Percentiles rank a stretch among this genome's conserved stretches.
phyloP scores from a whole-genome alignment of 2,329 filamentous ascomycete genomes.

The Fusarium sp. region DNA sequence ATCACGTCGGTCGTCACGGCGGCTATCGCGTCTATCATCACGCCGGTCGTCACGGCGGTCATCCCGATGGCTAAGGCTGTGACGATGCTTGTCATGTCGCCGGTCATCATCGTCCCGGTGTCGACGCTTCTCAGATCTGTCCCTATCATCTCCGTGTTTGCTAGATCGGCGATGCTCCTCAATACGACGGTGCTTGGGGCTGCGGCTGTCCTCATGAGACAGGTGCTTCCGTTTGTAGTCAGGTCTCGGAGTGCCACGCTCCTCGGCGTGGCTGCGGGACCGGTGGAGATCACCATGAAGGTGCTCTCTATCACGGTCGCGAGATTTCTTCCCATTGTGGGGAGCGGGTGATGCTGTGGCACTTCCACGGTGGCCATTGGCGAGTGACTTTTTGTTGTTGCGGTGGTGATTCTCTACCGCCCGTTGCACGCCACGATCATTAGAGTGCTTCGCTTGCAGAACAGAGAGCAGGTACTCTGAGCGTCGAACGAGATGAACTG shows the following conservation, averaged over 20 bases:
- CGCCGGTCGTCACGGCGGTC: slow-evolving; percentile 42
- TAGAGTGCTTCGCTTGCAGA: slow-evolving; percentile 85
- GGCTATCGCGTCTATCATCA: slow-evolving; percentile 39
- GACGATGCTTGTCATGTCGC: slow-evolving; percentile 44
- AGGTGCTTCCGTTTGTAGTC: slow-evolving; percentile 75
- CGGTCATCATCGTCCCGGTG: slow-evolving; percentile 47
- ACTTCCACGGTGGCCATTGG: slow-evolving; percentile 74
- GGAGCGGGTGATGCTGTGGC: slow-evolving; percentile 82
- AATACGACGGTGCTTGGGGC: slow-evolving; percentile 60
- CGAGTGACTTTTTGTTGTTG: slow-evolving; percentile 85
- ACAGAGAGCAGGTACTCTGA: slow-evolving; percentile 97
- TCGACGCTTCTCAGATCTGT: slow-evolving; percentile 51
- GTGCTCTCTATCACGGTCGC: slow-evolving; percentile 65
- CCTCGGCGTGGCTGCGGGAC: slow-evolving; percentile 66
- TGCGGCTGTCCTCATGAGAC: slow-evolving; percentile 61
- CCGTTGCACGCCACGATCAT: slow-evolving; percentile 81
- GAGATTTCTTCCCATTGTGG: slow-evolving; percentile 60
- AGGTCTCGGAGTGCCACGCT: slow-evolving; percentile 65
- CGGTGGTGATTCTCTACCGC: slow-evolving; percentile 94
- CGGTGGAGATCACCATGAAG: slow-evolving; percentile 65
- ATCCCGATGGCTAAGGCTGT: slow-evolving; percentile 39
- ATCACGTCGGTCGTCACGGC: slow-evolving; percentile 44
- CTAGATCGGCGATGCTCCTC: slow-evolving; percentile 59
- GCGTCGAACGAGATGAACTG: slow-evolving; percentile 94
- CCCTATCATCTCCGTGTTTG: slow-evolving; percentile 57